A percentile compares a stretch with the other conserved stretches of the same genome.
phyloP scores from a whole-genome alignment of 2,329 filamentous ascomycete genomes.

The Amylocarpus encephaloides region DNA sequence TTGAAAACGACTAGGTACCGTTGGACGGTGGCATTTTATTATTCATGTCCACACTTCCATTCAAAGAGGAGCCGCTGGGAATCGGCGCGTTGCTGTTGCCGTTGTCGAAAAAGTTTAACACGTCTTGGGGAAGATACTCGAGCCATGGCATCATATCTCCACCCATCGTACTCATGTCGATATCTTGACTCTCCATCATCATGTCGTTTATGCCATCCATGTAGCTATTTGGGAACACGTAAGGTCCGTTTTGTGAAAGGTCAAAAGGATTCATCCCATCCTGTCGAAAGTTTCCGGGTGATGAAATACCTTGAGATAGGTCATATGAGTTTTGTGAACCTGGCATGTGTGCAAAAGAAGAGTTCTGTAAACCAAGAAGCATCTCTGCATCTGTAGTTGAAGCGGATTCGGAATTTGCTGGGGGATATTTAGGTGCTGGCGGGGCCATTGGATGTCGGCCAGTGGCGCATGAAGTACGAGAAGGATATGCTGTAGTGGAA shows the following conservation, averaged over 20 bases:
- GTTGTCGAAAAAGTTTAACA: slow-evolving; percentile 46
- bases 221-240: slow-evolving; percentile 14
- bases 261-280: slow-evolving; percentile 7
- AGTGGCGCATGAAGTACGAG: slow-evolving; percentile 34
- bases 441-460: slow-evolving; percentile 24
- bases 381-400: slow-evolving; percentile 41
- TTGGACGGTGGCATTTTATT: not conserved
- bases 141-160: slow-evolving; percentile 70
- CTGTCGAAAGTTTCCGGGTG: slow-evolving; percentile 8
- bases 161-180: slow-evolving; percentile 65
- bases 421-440: slow-evolving; percentile 31
- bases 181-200: slow-evolving; percentile 70
- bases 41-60: not conserved
- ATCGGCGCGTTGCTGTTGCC: not conserved
- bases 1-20: not conserved
- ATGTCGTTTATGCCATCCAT: slow-evolving; percentile 39
- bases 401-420: slow-evolving; percentile 30
- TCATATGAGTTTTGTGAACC: slow-evolving; percentile 16
- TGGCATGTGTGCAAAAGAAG: slow-evolving; percentile 30
- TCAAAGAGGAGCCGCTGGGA: not conserved
- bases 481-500: slow-evolving; percentile 32
- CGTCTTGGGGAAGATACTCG: slow-evolving; percentile 64
- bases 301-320: slow-evolving; percentile 9
- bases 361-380: slow-evolving; percentile 41
- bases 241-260: slow-evolving; percentile 13